Evolutionary conservation across 768 basidiomycete species (phyloP), one percentile per base, ranked within the genome.

Genomic region (Cubamyces sp.): DNA sequence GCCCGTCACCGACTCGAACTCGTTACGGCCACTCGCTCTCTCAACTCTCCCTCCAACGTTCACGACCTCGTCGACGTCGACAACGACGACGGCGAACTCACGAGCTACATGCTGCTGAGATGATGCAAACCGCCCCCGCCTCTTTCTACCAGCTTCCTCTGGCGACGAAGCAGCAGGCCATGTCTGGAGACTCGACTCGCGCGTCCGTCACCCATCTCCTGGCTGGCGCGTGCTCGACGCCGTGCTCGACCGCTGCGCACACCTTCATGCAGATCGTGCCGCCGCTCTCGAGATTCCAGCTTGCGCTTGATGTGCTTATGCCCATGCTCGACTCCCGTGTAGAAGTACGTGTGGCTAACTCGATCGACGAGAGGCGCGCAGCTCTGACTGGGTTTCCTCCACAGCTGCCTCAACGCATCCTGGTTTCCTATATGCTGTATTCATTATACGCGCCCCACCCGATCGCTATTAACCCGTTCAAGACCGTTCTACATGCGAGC

Each of bases 401-500:
- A 47, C 66, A 91, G 90, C 82, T 87, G 68, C 80, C 87, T 48
- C 84, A 87, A 66, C 84, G 90, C 59, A 91, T 92, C 68, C 81
- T 92, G 65, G 90, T 87, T 62, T 84, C 89, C 19, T 92, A 89
- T 74, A 86, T 92, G 70, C 79, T 92, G 62, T 90, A 89, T 75
- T 86, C 88, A 46, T 79, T 92, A 64, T 92, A 92, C 77, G 84
- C 87, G 64, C 88, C 90, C 52, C 84, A 92, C 73, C 89, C 90
- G 64, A 88, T 91, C 61, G 77, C 84, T 45, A 84, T 92, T 69
- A 92, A 92, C 72, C 91, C 91, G 14, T 92, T 92, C 82, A 88
- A 87, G 75, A 86, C 87, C 63, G 87, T 84, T 48, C 75, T 92
- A 49, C 83, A 83, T 69, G 80, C 82, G 64, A 85, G 86, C 6